A percentile compares a stretch with the other conserved stretches of the same genome.
These are phyloP conservation scores for Trichoderma sp. DNA, from an alignment of 2,329 filamentous ascomycete genomes.

Conservation along the genomic window DNA sequence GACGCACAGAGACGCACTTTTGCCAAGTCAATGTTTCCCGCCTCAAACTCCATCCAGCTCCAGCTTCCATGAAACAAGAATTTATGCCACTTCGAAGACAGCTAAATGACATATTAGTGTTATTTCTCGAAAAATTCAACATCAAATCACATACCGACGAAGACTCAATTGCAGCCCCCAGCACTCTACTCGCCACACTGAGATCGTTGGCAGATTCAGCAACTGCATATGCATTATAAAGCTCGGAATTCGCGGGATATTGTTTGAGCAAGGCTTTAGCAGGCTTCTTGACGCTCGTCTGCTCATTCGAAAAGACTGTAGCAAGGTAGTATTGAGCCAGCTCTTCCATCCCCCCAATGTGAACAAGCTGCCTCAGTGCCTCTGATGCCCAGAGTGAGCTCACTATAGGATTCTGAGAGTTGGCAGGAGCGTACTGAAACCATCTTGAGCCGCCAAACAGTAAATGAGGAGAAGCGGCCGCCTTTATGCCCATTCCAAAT, in stretches of 20 bases:
- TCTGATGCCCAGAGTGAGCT: slow-evolving; percentile 51
- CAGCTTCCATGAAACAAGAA: slow-evolving; percentile 58
- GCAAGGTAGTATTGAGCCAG: slow-evolving; percentile 70
- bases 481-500: slow-evolving; percentile 32
- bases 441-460: slow-evolving; percentile 49
- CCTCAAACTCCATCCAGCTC: slow-evolving; percentile 64
- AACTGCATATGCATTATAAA: slow-evolving; percentile 79
- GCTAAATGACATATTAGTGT: slow-evolving; percentile 24
- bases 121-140: neutral
- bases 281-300: slow-evolving; percentile 59
- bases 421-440: slow-evolving; percentile 44
- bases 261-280: slow-evolving; percentile 73
- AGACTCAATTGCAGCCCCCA: slow-evolving; percentile 59
- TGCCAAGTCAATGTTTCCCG: slow-evolving; percentile 35
- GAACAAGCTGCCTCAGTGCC: slow-evolving; percentile 58
- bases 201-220: slow-evolving; percentile 60
- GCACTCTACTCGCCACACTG: slow-evolving; percentile 61
- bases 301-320: slow-evolving; percentile 58
- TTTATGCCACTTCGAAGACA: slow-evolving; percentile 23
- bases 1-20: slow-evolving; percentile 42
- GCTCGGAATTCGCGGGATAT: slow-evolving; percentile 57
- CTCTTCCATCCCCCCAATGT: slow-evolving; percentile 32
- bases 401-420: slow-evolving; percentile 26
- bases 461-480: slow-evolving; percentile 46
- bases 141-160: slow-evolving; percentile 30